These are phyloP conservation scores for Pisolithus marmoratus DNA, from an alignment of 768 basidiomycete genomes.

Conservation along the genomic window DNA sequence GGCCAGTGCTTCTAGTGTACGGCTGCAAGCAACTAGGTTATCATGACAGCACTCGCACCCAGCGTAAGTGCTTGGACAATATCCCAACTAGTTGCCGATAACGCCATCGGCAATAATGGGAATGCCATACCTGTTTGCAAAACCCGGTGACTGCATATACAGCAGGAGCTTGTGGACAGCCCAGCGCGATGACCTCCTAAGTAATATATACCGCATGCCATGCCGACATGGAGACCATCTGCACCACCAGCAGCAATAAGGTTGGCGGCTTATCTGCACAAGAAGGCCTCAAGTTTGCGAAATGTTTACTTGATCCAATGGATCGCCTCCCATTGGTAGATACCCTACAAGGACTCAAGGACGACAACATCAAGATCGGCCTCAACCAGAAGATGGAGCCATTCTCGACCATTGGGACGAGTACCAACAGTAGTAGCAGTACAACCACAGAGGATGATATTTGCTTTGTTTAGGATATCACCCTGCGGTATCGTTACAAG, in stretches of 20 bases:
- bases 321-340: conserved; percentile 93
- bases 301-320: conserved; percentile 84
- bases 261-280: conserved; percentile 91
- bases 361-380: conserved; percentile 95
- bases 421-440: conserved; percentile 96
- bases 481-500: conserved; percentile 86
- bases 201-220: conserved; percentile 99
- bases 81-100: conserved; percentile 90
- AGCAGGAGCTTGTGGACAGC: conserved; percentile 94
- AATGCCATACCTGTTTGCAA: conserved; percentile 87
- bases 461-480: conserved; percentile 87
- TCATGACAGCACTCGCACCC: conserved; percentile 97
- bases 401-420: conserved; percentile 79
- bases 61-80: conserved; percentile 94
- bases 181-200: conserved; percentile 99
- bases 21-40: conserved; percentile 95
- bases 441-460: conserved; percentile 88
- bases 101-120: conserved; percentile 98
- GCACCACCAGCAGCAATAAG: conserved; percentile 94
- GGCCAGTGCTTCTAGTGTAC: conserved; percentile 95
- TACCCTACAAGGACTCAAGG: conserved; percentile 92
- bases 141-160: conserved; percentile 96
- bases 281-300: conserved; percentile 89
- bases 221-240: conserved; percentile 92
- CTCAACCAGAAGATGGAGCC: conserved; percentile 80